phyloP scores from a whole-genome alignment of 495 filamentous ascomycete species.

The Xylaria grammica region DNA sequence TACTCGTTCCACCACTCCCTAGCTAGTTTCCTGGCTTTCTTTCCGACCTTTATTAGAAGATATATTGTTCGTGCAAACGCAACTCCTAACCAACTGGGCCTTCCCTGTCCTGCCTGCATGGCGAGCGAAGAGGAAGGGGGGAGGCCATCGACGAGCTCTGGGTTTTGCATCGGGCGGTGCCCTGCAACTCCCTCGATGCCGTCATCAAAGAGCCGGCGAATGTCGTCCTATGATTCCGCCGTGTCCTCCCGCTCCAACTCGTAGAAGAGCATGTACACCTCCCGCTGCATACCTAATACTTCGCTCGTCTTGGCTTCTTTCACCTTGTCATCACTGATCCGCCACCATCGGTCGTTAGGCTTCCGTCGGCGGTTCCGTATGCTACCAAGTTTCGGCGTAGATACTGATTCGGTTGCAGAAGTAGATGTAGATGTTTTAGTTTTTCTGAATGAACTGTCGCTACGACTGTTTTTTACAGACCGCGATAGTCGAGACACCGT shows the following conservation, averaged over 20 bases:
- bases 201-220: constrained; percentile 26
- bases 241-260: constrained; percentile 65
- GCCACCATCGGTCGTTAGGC: constrained; percentile 87
- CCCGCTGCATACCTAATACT: constrained; percentile 89
- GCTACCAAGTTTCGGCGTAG: constrained; percentile 43
- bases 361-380: constrained; percentile 50
- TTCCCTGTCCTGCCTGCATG: constrained; percentile 8
- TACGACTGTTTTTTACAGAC: constrained; percentile 32
- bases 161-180: constrained; percentile 21
- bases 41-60: not conserved
- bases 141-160: constrained; percentile 12
- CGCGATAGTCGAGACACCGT: constrained; percentile 46
- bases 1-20: constrained; percentile 24
- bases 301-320: constrained; percentile 92
- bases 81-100: constrained; percentile 14
- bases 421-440: constrained; percentile 28
- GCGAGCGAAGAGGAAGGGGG: constrained; percentile 6
- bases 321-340: constrained; percentile 96
- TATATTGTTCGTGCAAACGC: constrained; percentile 12
- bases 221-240: constrained; percentile 34
- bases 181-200: constrained; percentile 20
- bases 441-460: constrained; percentile 31
- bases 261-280: constrained; percentile 97
- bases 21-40: not conserved
- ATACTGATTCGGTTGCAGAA: constrained; percentile 18